Evolutionary conservation across 2,329 filamentous ascomycete genomes (phyloP).

Genomic region (Xylariaceae sp.): DNA sequence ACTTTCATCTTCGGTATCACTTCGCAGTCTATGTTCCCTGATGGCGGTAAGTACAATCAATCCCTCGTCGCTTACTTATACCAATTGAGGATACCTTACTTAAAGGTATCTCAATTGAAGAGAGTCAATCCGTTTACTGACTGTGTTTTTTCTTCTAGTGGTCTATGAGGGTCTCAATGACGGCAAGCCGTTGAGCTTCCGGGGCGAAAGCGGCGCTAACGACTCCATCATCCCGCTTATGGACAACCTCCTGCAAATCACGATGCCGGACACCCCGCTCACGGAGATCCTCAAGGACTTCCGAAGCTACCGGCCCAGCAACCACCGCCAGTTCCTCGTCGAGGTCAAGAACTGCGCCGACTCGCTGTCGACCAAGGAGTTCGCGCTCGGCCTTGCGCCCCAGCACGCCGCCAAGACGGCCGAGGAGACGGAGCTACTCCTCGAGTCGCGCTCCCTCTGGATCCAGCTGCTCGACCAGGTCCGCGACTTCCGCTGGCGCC

Average conservation of each 20-base stretch:
- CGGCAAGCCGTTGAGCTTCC: slow-evolving; percentile 67
- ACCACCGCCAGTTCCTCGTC: slow-evolving; percentile 79
- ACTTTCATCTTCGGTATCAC: slow-evolving; percentile 98
- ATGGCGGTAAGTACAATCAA: slow-evolving; percentile 44
- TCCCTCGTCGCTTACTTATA: background rate
- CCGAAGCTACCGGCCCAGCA: slow-evolving; percentile 79
- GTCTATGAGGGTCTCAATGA: slow-evolving; percentile 80
- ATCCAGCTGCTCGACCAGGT: slow-evolving; percentile 66
- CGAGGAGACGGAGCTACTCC: slow-evolving; percentile 40
- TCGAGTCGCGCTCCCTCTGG: slow-evolving; percentile 55
- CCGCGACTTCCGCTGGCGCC: slow-evolving; percentile 74
- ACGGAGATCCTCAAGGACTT: slow-evolving; percentile 87
- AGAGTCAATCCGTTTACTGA: background rate
- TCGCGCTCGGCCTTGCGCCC: slow-evolving; percentile 42
- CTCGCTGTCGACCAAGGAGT: slow-evolving; percentile 52
- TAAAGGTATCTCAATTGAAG: too few relatives aligned
- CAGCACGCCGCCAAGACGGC: slow-evolving; percentile 28
- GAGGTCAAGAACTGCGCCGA: slow-evolving; percentile 54
- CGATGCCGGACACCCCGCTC: slow-evolving; percentile 84
- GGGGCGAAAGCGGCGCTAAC: slow-evolving; percentile 89
- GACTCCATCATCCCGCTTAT: slow-evolving; percentile 90
- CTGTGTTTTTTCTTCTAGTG: slow-evolving; percentile 40
- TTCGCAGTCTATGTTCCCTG: slow-evolving; percentile 86
- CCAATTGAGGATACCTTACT: background rate
- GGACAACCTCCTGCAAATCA: slow-evolving; percentile 79